phyloP scores from a whole-genome alignment of 2,329 filamentous ascomycete genomes.

The Zasmidium citrigriseum region DNA sequence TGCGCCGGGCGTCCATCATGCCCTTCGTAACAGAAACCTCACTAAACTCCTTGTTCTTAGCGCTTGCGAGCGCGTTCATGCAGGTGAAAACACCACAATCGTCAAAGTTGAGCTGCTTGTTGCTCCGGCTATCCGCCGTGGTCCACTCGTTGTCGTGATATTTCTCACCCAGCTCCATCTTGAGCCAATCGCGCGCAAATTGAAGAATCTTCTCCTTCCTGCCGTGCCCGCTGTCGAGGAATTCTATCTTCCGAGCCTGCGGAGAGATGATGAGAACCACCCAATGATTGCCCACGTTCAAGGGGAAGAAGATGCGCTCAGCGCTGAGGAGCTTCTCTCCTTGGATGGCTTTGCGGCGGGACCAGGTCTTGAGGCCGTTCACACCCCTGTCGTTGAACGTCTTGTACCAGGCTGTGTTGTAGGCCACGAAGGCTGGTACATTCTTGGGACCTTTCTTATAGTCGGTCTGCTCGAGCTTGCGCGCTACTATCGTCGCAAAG shows the following conservation, averaged over 20 bases:
- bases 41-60: constrained; percentile 50
- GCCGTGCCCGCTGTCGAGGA: constrained; percentile 68
- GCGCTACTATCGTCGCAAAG: constrained; percentile 60
- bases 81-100: constrained; percentile 80
- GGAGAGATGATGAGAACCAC: constrained; percentile 69
- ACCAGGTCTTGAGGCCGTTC: constrained; percentile 54
- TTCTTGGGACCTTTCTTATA: constrained; percentile 49
- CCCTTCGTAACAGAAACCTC: constrained; percentile 18
- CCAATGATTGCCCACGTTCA: constrained; percentile 66
- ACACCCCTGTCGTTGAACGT: constrained; percentile 54
- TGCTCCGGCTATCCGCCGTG: constrained; percentile 48
- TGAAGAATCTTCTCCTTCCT: constrained; percentile 29
- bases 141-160: constrained; percentile 64
- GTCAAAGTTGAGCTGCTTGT: constrained; percentile 64
- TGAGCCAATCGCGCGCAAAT: constrained; percentile 54
- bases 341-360: constrained; percentile 59
- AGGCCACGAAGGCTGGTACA: constrained; percentile 61
- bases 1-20: constrained; percentile 39
- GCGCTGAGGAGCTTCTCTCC: constrained; percentile 65
- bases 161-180: constrained; percentile 56
- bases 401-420: constrained; percentile 68
- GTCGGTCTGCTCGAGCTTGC: constrained; percentile 57
- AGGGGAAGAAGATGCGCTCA: constrained; percentile 69
- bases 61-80: constrained; percentile 67
- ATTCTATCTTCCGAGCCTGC: constrained; percentile 60